Evolutionary conservation across 805 yeast species (phyloP), one percentile per base, ranked within the genome.

Genomic region (Komagataella pseudopastoris): DNA sequence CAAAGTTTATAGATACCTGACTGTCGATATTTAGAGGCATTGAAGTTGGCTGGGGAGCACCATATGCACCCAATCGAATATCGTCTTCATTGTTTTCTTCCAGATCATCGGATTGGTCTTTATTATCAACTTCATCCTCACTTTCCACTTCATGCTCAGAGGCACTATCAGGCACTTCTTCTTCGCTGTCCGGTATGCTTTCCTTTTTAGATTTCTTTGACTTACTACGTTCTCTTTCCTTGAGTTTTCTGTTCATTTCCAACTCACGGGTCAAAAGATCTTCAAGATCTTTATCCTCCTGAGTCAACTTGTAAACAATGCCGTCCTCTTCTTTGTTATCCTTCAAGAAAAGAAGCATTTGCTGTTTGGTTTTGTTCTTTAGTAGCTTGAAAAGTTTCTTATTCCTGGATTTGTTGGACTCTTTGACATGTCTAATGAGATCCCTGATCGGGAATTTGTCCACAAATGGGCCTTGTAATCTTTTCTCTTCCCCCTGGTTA

Each of bases 21-120:
- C 48, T 30, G 44, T 48, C 23, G 39, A 39, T 24, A 36, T 39
- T 30, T 10, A 10, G n/a, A 30, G 10, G 39, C 39, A 30, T 30
- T 10, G 39, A 30, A 30, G 39, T 10, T 2, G 39, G 14, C 6
- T 7, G 39, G 39, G 39, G 36, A 5, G 39, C 54, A 43, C 51
- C 52, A 14, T 39, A 49, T 18, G 46, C 56, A n/a, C 50, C 56
- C 8, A 49, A 39, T n/a, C 20, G 17, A 8, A 49, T 46, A 17
- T 47, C 54, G 6, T 51, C 54, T 17, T 55, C 61, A 6, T 60
- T 60, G 16, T 63, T 70, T 17, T 60, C 66, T 17, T 53, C 57
- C 17, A 52, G 56, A 6, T 56, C 60, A 16, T 50, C 59, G 14
- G 49, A 56, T 10, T 44, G 12, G 14, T 14, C 22, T 14, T n/a